Base-by-base conservation (phyloP, 2,329 filamentous ascomycete species). In the Aspergillus neoniger region DNA sequence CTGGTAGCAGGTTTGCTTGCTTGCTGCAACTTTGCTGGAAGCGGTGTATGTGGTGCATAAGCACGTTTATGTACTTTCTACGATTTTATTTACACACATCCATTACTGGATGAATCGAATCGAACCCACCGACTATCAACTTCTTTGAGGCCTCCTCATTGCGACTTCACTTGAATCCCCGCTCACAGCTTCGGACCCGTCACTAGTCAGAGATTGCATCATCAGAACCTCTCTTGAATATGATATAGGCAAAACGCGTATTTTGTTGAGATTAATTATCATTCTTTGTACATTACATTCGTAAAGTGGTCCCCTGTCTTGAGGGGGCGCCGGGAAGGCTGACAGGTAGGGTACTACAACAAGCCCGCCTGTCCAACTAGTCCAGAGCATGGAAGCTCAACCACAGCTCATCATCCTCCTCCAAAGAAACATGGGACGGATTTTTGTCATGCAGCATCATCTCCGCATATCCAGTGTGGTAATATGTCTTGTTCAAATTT, bases 211-310 rank as follows among this genome's bases (percentile, higher is more conserved):
- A 21, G 41, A 56, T 32, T 38, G 9, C 54, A 28, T 44, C 30
- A 68, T 74, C 67, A 74, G 70, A 67, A 65, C 55, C 52, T 12
- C 21, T 39, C 53, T 23, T 30, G 51, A 51, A 8, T 28, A 28
- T 44, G 15, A 62, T 19, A 47, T 12, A n/a, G 48, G 58, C 59
- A 48, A 63, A 63, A 52, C 48, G 59, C 60, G 63, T 63, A 58
- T 66, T 62, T 60, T 63, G 30, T 56, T 68, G 63, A 36, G 52
- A 59, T 66, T 66, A 68, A 63, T 70, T 67, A 65, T 69, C 59
- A 64, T 67, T 68, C 69, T 36, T 71, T 71, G 70, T 75, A 75
- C 72, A 74, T 75, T 74, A 74, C 65, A 74, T 71, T 64, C 62
- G 58, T n/a, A 43, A 23, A 28, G 1, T 43, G 19, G 30, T 58